These are phyloP conservation scores for Penicillium argentinense DNA, from an alignment of 495 filamentous ascomycete species.

Conservation along the genomic window DNA sequence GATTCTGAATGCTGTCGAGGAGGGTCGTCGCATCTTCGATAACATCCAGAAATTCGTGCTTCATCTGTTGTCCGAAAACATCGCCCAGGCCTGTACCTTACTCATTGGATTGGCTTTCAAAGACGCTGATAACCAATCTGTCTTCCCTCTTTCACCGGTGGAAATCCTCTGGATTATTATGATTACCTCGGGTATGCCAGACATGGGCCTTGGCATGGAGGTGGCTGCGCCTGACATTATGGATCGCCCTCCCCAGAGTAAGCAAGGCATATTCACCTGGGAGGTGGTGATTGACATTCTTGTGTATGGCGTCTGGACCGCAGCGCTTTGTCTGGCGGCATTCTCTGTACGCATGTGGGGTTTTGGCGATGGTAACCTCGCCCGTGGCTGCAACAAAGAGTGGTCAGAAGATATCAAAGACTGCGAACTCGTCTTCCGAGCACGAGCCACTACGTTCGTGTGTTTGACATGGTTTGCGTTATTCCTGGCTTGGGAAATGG, in stretches of 20 bases:
- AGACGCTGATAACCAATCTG: constrained; percentile 53
- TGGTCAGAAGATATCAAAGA: too few relatives aligned
- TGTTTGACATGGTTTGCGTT: constrained; percentile 74
- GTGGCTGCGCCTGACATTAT: too few relatives aligned
- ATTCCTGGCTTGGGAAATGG: constrained; percentile 73
- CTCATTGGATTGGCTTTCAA: constrained; percentile 73
- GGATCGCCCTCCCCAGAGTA: constrained; percentile 65
- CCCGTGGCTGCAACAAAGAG: too few relatives aligned
- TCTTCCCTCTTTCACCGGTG: too few relatives aligned
- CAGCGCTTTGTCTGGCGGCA: constrained; percentile 61
- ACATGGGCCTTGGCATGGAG: too few relatives aligned
- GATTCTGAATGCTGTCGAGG: constrained; percentile 70
- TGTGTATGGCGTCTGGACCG: constrained; percentile 71
- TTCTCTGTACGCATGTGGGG: constrained; percentile 68
- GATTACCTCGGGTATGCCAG: too few relatives aligned
- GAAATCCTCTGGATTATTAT: too few relatives aligned
- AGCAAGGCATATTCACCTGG: constrained; percentile 66
- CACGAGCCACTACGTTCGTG: too few relatives aligned
- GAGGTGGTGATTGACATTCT: constrained; percentile 68
- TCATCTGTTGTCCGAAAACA: constrained; percentile 70
- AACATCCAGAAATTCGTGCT: constrained; percentile 79
- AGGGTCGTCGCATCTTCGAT: constrained; percentile 71
- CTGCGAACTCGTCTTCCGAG: too few relatives aligned
- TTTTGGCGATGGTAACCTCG: too few relatives aligned
- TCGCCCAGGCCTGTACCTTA: constrained; percentile 65